Conservation (phyloP, 2,329 filamentous ascomycete genomes). For the Leptographium galeiforme region DNA sequence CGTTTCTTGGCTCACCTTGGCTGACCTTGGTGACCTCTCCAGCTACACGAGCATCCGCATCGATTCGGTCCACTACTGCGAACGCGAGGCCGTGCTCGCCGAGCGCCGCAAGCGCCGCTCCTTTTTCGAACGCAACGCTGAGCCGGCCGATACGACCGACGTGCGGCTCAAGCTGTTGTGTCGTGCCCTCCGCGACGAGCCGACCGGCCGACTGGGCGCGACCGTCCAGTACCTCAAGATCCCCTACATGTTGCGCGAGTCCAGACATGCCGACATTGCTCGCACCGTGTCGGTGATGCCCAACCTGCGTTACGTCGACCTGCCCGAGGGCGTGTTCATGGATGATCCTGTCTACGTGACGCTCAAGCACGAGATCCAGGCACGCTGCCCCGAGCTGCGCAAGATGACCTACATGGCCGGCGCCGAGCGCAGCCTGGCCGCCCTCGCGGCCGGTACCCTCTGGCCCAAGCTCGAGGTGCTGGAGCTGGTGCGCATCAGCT, state of each 20-base stretch:
- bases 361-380: constrained; percentile 72
- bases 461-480: constrained; percentile 63
- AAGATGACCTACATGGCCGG: constrained; percentile 80
- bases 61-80: constrained; percentile 89
- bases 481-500: constrained; percentile 52
- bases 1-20: too few relatives aligned
- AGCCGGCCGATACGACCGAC: constrained; percentile 67
- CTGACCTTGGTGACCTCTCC: too few relatives aligned
- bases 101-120: constrained; percentile 65
- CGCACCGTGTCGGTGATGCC: constrained; percentile 74
- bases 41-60: constrained; percentile 86
- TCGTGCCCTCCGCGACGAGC: constrained; percentile 68
- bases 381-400: constrained; percentile 66
- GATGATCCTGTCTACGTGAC: constrained; percentile 65
- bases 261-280: constrained; percentile 70
- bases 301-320: constrained; percentile 76
- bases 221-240: constrained; percentile 71
- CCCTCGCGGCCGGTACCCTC: constrained; percentile 47
- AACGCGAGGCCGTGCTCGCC: constrained; percentile 67
- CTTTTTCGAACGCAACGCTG: constrained; percentile 61
- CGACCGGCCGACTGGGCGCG: constrained; percentile 49
- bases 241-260: constrained; percentile 89
- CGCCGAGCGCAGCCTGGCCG: constrained; percentile 63
- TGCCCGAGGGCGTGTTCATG: constrained; percentile 75
- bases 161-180: constrained; percentile 66